Evolutionary conservation across 495 filamentous ascomycete species (phyloP).

Genomic region (Annulohypoxylon stygium): DNA sequence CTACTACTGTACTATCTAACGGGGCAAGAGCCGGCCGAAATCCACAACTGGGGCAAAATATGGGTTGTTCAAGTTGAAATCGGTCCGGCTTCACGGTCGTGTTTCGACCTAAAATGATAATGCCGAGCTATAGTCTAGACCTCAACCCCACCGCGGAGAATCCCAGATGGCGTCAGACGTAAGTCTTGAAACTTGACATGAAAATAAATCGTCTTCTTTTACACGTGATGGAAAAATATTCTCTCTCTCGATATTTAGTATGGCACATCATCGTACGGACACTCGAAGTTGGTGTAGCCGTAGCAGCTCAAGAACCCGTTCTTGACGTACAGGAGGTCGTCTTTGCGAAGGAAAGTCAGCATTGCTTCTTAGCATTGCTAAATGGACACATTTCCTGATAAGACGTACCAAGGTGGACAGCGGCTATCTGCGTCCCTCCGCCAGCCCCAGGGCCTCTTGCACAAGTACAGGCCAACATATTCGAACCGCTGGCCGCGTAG

Average conservation of each 20-base stretch:
- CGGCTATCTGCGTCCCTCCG: conserved; percentile 11
- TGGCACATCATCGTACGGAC: conserved; percentile 2
- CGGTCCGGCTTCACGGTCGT: neutral
- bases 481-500: neutral
- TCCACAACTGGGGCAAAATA: neutral
- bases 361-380: neutral
- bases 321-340: conserved; percentile 22
- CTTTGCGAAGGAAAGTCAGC: conserved; percentile 15
- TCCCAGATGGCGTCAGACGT: neutral
- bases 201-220: neutral
- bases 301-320: conserved; percentile 36
- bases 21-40: neutral
- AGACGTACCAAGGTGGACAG: conserved; percentile 26
- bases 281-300: conserved; percentile 35
- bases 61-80: conserved; percentile 1
- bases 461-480: conserved; percentile 23
- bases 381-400: neutral
- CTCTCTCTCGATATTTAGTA: conserved; percentile 1
- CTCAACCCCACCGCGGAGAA: neutral
- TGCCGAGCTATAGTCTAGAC: neutral
- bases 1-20: conserved; percentile 1
- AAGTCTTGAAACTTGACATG: neutral
- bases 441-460: neutral
- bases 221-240: neutral
- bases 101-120: conserved; percentile 3